Conservation (phyloP, 2,329 filamentous ascomycete genomes). For the Verticillium nubilum region DNA sequence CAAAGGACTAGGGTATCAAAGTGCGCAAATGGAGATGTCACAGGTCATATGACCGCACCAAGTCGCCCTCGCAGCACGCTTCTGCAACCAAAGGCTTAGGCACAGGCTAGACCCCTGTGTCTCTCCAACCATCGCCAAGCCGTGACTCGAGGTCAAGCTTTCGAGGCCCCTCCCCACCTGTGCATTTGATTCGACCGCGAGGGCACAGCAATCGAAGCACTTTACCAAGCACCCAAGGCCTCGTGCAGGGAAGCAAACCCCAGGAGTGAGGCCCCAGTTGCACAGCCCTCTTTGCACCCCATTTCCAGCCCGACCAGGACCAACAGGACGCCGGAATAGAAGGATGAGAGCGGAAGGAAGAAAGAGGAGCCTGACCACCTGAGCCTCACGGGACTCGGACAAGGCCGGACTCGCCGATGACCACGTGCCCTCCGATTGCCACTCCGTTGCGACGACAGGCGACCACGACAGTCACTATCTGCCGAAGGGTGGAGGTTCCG, state of each 20-base stretch:
- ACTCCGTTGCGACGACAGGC: background rate
- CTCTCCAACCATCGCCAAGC: background rate
- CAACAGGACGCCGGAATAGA: background rate
- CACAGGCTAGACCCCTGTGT: background rate
- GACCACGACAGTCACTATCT: background rate
- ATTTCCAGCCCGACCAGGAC: background rate
- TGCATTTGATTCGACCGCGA: background rate
- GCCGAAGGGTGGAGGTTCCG: background rate
- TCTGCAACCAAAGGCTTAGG: background rate
- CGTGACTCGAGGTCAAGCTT: background rate
- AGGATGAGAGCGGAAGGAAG: background rate
- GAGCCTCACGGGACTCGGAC: background rate
- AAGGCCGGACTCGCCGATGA: background rate
- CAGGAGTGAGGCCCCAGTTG: background rate
- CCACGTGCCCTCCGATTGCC: background rate
- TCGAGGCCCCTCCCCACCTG: background rate
- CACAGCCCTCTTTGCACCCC: background rate
- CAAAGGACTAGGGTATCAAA: background rate
- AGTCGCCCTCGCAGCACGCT: background rate
- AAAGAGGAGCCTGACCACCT: background rate
- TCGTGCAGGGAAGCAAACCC: background rate
- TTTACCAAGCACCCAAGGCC: background rate
- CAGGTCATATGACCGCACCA: background rate
- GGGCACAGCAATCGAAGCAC: background rate
- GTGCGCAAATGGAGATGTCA: background rate